Evolutionary conservation across 2,329 filamentous ascomycete species (phyloP).

Genomic region (Byssochlamys sp.): DNA sequence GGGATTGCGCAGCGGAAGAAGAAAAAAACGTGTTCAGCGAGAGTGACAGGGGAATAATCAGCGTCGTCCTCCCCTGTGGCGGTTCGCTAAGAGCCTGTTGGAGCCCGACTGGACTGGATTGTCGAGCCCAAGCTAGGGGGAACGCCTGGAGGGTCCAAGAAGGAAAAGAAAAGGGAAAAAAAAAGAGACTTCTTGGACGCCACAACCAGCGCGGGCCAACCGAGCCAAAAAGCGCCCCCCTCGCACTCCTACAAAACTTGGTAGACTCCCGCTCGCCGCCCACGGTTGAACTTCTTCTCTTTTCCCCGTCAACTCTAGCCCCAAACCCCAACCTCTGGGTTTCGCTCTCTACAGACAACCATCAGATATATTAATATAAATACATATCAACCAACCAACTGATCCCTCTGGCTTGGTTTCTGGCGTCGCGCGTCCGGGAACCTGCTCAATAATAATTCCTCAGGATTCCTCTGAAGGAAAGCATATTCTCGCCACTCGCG

Average conservation of each 20-base stretch:
- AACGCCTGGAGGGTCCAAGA: background rate
- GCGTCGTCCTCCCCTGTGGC: background rate
- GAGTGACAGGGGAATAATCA: background rate
- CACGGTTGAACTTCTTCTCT: background rate
- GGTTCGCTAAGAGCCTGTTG: background rate
- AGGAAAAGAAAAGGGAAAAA: background rate
- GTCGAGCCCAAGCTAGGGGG: background rate
- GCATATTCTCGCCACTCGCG: background rate
- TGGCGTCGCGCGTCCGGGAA: background rate
- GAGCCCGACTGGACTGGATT: background rate
- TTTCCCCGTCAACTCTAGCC: no score
- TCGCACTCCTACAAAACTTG: background rate
- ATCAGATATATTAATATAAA: background rate
- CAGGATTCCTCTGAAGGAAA: background rate
- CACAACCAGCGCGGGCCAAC: background rate
- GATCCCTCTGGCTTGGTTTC: background rate
- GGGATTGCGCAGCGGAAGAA: background rate
- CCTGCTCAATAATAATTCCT: background rate
- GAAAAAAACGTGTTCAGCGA: background rate
- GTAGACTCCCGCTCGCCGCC: background rate
- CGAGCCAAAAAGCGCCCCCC: no score
- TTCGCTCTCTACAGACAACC: background rate
- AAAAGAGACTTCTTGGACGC: background rate
- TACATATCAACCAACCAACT: no score
- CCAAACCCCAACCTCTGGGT: background rate